These are phyloP conservation scores for Scheffersomyces cryptocercus DNA, from an alignment of 1,139 yeast genomes.

Conservation along the genomic window DNA sequence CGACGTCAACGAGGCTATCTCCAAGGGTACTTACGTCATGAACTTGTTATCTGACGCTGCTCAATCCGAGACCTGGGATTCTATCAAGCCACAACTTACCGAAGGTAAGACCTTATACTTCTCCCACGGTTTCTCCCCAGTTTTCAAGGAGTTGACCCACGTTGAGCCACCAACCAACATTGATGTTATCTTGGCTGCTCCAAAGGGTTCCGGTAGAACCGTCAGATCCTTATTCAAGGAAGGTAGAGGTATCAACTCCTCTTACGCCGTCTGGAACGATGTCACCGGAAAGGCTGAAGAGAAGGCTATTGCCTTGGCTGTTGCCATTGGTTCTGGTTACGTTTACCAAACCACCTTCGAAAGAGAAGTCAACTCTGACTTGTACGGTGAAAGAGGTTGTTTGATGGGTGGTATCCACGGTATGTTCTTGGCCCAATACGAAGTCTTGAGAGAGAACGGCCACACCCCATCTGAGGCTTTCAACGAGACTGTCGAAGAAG, in stretches of 20 bases:
- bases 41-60: slow-evolving; percentile 99
- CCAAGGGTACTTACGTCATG: slow-evolving; percentile 92
- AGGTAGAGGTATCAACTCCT: slow-evolving; percentile 99
- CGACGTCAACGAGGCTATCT: slow-evolving; percentile 89
- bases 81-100: slow-evolving; percentile 86
- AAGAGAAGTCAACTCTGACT: slow-evolving; percentile 98
- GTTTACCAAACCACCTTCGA: slow-evolving; percentile 99
- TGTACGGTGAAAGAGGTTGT: slow-evolving; percentile 99
- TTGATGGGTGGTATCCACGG: slow-evolving; percentile 99
- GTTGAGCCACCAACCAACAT: slow-evolving; percentile 94
- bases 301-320: slow-evolving; percentile 97
- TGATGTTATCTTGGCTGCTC: slow-evolving; percentile 98
- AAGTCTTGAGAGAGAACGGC: slow-evolving; percentile 98
- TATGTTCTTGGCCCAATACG: slow-evolving; percentile 99
- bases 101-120: slow-evolving; percentile 97
- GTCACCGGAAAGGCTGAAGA: slow-evolving; percentile 99
- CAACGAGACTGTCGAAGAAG: slow-evolving; percentile 99
- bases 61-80: slow-evolving; percentile 96
- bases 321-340: slow-evolving; percentile 99
- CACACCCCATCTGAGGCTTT: slow-evolving; percentile 99
- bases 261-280: slow-evolving; percentile 99
- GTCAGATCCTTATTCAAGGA: slow-evolving; percentile 99
- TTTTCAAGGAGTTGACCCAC: slow-evolving; percentile 94
- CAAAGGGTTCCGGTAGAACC: slow-evolving; percentile 99
- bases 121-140: slow-evolving; percentile 99